These are phyloP conservation scores for Ceratocystis ficicola DNA, from an alignment of 2,329 filamentous ascomycete species.

Conservation along the genomic window DNA sequence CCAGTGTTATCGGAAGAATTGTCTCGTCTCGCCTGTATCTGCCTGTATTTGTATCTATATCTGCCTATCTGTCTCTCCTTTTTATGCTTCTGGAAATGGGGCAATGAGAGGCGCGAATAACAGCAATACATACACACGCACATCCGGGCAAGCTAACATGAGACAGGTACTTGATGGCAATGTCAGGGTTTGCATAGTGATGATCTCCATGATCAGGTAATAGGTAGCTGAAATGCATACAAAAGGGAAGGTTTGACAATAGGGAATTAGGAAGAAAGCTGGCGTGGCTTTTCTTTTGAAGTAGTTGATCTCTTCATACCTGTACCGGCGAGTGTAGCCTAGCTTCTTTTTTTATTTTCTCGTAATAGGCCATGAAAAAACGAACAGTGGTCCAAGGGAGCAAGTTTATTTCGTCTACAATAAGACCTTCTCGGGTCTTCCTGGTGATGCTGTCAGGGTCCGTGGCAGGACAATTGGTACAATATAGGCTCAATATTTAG, in stretches of 20 bases:
- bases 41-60: neutral
- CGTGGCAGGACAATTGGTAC: neutral
- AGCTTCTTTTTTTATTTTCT: no score
- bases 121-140: neutral
- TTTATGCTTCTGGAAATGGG: neutral
- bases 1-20: no score
- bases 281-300: neutral
- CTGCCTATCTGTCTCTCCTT: neutral
- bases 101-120: neutral
- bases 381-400: neutral
- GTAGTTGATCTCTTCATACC: neutral
- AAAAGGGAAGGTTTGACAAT: neutral
- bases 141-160: neutral
- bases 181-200: neutral
- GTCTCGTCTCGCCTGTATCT: no score
- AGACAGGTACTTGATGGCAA: neutral
- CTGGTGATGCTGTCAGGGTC: neutral
- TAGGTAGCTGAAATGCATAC: neutral
- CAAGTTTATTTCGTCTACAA: slow-evolving; percentile 8
- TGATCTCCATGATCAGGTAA: neutral
- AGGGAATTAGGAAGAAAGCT: neutral
- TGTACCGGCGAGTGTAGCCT: neutral
- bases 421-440: neutral
- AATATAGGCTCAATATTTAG: slow-evolving; percentile 10
- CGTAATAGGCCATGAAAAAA: no score